Conservation (phyloP, 164 flowering plant species). For the Akebia trifoliata region DNA sequence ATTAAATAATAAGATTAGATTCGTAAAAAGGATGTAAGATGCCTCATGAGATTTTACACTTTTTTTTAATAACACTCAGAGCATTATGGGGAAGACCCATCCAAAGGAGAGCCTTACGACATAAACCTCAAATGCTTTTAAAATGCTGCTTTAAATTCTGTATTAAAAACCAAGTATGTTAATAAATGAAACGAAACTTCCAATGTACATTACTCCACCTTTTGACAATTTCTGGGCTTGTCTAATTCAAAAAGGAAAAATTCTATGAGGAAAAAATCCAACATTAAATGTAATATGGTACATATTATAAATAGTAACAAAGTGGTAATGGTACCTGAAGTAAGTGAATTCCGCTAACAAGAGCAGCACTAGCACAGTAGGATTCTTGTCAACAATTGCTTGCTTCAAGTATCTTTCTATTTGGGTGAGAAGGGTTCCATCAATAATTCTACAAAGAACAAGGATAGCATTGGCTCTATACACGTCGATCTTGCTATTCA, state of each 20-base stretch:
- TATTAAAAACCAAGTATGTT: too few species aligned
- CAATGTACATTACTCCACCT: conserved; percentile 96
- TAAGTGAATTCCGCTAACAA: too few species aligned
- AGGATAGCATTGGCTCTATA: conserved; percentile 92
- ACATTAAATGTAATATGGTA: neutral
- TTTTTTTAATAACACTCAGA: too few species aligned
- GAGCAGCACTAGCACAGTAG: conserved; percentile 95
- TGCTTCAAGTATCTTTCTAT: too few species aligned
- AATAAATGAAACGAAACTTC: too few species aligned
- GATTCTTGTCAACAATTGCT: conserved; percentile 96
- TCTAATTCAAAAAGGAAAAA: conserved; percentile 30
- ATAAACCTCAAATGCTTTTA: too few species aligned
- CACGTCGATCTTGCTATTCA: conserved; percentile 87
- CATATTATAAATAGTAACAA: neutral
- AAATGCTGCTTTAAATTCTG: too few species aligned
- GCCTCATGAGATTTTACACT: too few species aligned
- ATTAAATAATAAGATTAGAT: too few species aligned
- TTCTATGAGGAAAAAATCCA: neutral
- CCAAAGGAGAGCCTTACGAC: too few species aligned
- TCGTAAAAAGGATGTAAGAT: too few species aligned
- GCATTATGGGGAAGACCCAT: too few species aligned
- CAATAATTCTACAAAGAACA: conserved; percentile 79
- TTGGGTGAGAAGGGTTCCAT: conserved; percentile 86
- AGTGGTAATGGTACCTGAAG: conserved; percentile 72
- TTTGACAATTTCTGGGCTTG: conserved; percentile 86